A percentile compares a stretch with the other conserved stretches of the same genome.
Conservation (phyloP, 2,329 filamentous ascomycete species). For the Colletotrichum endophyticum region DNA sequence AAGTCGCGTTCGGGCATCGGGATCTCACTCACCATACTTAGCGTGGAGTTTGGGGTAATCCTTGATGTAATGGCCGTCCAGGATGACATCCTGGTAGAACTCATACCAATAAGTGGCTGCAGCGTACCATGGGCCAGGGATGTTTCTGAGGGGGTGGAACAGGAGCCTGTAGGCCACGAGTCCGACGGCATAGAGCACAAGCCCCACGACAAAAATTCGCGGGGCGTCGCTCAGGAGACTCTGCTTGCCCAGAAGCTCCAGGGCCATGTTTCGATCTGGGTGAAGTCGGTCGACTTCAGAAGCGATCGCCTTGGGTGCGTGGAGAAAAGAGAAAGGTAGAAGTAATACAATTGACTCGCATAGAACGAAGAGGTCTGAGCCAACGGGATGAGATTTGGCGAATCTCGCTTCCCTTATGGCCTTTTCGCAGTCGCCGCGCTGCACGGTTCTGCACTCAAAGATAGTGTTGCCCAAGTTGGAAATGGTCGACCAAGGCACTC, state of each 20-base stretch:
- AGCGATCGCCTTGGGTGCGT: background rate
- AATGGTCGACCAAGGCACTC: background rate
- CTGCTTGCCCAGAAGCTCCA: background rate
- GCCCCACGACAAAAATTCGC: background rate
- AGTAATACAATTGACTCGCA: background rate
- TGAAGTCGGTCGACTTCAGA: background rate
- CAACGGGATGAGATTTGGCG: background rate
- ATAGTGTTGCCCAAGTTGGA: background rate
- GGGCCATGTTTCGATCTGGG: background rate
- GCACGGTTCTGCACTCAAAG: background rate
- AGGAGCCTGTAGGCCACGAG: slow-evolving; percentile 27
- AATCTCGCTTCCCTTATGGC: background rate
- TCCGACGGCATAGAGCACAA: background rate
- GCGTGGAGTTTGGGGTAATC: slow-evolving; percentile 1
- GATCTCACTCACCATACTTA: background rate
- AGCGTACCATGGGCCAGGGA: slow-evolving; percentile 33
- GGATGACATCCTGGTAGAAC: slow-evolving; percentile 23
- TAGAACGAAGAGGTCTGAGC: background rate
- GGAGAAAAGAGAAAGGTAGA: background rate
- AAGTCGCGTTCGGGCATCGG: background rate
- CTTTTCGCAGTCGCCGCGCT: background rate
- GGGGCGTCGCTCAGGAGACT: background rate
- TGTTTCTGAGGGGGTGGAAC: slow-evolving; percentile 31
- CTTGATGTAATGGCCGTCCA: background rate
- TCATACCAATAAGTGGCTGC: slow-evolving; percentile 30